Conservation (phyloP, 108 stramenopile species). For the Aureococcus anophagefferens region DNA sequence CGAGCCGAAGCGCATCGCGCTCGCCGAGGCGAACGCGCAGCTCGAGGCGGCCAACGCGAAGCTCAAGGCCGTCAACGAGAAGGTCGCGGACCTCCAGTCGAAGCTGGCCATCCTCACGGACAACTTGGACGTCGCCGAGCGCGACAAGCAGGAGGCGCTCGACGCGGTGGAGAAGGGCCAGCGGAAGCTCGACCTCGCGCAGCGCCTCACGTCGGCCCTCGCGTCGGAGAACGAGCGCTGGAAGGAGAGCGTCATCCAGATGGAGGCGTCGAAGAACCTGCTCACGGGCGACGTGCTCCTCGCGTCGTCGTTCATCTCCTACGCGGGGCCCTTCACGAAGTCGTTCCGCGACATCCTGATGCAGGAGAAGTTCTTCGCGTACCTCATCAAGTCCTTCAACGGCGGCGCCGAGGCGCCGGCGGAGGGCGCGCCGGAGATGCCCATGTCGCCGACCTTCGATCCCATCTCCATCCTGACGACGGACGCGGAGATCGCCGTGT, state of each 20-base stretch:
- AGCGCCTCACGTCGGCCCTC: conserved; percentile 61
- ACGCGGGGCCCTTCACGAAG: conserved; percentile 67
- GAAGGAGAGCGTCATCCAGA: conserved; percentile 47
- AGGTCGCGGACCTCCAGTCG: conserved; percentile 47
- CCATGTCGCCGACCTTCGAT: conserved; percentile 27
- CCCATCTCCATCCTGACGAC: conserved; percentile 37
- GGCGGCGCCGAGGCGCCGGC: not conserved
- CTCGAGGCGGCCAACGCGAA: conserved; percentile 48
- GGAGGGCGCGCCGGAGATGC: conserved; percentile 3
- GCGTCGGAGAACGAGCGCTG: conserved; percentile 72
- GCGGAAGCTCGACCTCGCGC: conserved; percentile 62
- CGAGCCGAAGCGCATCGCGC: conserved; percentile 60
- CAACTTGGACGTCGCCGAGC: conserved; percentile 49
- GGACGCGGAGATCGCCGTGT: conserved; percentile 51
- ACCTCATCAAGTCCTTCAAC: not conserved
- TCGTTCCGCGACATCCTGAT: conserved; percentile 52
- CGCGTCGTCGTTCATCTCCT: conserved; percentile 59
- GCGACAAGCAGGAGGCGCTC: conserved; percentile 53
- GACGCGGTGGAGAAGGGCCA: conserved; percentile 46
- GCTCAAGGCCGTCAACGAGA: conserved; percentile 39
- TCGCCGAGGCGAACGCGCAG: conserved; percentile 53
- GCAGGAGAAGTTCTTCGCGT: conserved; percentile 32
- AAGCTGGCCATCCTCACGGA: conserved; percentile 44
- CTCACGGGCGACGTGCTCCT: conserved; percentile 68
- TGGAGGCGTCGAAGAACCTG: conserved; percentile 44